Conservation (phyloP, 1,284 basidiomycete genomes). For the Coniferiporia weirii region DNA sequence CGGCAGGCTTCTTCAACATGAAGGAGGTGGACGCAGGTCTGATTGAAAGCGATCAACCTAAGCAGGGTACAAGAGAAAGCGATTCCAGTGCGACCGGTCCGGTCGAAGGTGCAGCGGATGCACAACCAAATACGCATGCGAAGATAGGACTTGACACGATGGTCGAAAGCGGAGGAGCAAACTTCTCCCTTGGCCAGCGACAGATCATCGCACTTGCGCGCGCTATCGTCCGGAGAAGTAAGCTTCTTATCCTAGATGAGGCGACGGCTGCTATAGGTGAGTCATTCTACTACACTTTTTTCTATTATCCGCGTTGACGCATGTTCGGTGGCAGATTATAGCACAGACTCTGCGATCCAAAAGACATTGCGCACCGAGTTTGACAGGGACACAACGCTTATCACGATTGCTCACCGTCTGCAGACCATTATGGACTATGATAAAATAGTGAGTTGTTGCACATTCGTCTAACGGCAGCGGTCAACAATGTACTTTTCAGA, state of each 20-base stretch:
- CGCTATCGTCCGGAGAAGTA: slow-evolving; percentile 28
- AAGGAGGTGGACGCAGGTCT: slow-evolving; percentile 9
- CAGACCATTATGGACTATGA: slow-evolving; percentile 34
- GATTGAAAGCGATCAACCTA: slow-evolving; percentile 21
- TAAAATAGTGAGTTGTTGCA: slow-evolving; percentile 23
- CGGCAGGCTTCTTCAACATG: slow-evolving; percentile 34
- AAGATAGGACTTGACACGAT: slow-evolving; percentile 14
- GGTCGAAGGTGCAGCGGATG: not conserved
- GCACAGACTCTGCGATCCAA: slow-evolving; percentile 22
- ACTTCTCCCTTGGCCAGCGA: slow-evolving; percentile 17
- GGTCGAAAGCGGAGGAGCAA: slow-evolving; percentile 14
- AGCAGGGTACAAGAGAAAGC: slow-evolving; percentile 39
- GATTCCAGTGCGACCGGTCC: slow-evolving; percentile 30
- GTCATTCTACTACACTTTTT: slow-evolving; percentile 25
- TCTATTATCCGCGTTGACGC: not conserved
- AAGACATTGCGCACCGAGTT: slow-evolving; percentile 22
- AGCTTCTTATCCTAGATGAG: slow-evolving; percentile 30
- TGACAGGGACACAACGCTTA: slow-evolving; percentile 26
- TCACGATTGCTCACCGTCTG: slow-evolving; percentile 34
- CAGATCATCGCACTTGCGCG: slow-evolving; percentile 44
- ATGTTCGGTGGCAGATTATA: slow-evolving; percentile 16
- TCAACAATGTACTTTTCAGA: slow-evolving; percentile 19
- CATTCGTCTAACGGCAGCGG: not conserved
- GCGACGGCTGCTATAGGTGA: slow-evolving; percentile 26
- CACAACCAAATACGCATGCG: not conserved